phyloP scores from a whole-genome alignment of 139 green algal genomes.

The Chlamydomonas sphaeroides region DNA sequence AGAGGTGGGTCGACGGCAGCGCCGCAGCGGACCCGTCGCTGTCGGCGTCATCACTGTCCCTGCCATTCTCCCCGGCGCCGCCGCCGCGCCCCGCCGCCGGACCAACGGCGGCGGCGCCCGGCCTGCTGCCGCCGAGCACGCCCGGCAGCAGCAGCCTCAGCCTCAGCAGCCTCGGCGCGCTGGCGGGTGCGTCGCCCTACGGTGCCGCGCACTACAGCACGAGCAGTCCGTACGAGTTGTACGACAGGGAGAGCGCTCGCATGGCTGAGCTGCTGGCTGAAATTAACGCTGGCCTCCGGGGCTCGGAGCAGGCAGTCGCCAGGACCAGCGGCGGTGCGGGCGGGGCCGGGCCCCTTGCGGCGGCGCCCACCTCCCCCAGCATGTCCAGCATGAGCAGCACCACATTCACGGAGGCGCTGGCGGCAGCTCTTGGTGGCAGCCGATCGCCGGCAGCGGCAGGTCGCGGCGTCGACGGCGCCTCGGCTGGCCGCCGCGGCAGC shows the following conservation, averaged over 20 bases:
- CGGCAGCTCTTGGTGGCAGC: not conserved
- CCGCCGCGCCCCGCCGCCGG: too few species aligned
- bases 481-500: not conserved
- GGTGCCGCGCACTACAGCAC: too few species aligned
- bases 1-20: too few species aligned
- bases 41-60: not conserved
- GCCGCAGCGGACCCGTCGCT: not conserved
- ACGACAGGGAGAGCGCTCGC: slow-evolving; percentile 9
- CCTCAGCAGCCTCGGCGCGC: not conserved
- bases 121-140: too few species aligned
- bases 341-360: not conserved
- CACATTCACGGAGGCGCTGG: not conserved
- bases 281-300: slow-evolving; percentile 4
- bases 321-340: too few species aligned
- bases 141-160: not conserved
- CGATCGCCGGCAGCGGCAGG: not conserved
- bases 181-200: too few species aligned
- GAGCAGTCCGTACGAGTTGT: slow-evolving; percentile 21
- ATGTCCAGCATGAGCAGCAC: not conserved
- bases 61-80: not conserved
- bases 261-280: slow-evolving; percentile 23
- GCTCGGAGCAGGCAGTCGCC: too few species aligned
- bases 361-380: not conserved
- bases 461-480: too few species aligned
- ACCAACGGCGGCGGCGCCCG: too few species aligned